Conservation (phyloP, 768 basidiomycete genomes). For the Russula emetica region DNA sequence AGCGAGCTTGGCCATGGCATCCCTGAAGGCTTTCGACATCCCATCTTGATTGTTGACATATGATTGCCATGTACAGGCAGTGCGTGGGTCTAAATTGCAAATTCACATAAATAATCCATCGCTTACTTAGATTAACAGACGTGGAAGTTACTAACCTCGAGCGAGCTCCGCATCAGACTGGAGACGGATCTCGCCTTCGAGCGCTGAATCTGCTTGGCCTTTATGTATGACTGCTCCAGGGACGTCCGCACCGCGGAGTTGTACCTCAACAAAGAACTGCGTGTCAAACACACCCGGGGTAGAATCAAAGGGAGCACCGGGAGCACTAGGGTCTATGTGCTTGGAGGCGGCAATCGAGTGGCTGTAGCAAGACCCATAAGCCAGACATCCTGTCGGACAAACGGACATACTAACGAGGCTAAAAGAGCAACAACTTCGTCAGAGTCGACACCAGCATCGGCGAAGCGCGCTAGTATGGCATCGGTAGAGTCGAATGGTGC, state of each 20-base stretch:
- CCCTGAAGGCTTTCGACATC: slow-evolving; percentile 35
- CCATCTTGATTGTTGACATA: slow-evolving; percentile 34
- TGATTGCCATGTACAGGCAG: slow-evolving; percentile 47
- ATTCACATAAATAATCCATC: not conserved
- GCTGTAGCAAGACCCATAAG: not conserved
- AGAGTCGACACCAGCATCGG: slow-evolving; percentile 36
- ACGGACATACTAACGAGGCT: slow-evolving; percentile 32
- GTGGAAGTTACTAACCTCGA: slow-evolving; percentile 21
- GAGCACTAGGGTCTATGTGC: slow-evolving; percentile 30
- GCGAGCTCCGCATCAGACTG: slow-evolving; percentile 24
- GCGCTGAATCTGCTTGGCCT: not conserved
- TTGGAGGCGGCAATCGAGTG: slow-evolving; percentile 28
- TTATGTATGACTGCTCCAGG: not conserved
- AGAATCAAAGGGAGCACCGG: slow-evolving; percentile 43
- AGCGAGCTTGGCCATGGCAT: slow-evolving; percentile 44
- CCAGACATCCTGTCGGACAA: slow-evolving; percentile 28
- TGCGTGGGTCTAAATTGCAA: slow-evolving; percentile 37
- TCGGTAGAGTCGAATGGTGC: slow-evolving; percentile 33
- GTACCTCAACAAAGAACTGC: slow-evolving; percentile 33
- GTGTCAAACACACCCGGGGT: slow-evolving; percentile 31
- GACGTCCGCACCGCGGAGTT: slow-evolving; percentile 10
- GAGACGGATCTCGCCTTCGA: slow-evolving; percentile 16
- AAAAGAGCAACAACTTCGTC: slow-evolving; percentile 38
- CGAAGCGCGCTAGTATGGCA: slow-evolving; percentile 34
- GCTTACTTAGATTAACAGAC: not conserved